phyloP scores from a whole-genome alignment of 768 basidiomycete species.

The Boletus subparvulus region DNA sequence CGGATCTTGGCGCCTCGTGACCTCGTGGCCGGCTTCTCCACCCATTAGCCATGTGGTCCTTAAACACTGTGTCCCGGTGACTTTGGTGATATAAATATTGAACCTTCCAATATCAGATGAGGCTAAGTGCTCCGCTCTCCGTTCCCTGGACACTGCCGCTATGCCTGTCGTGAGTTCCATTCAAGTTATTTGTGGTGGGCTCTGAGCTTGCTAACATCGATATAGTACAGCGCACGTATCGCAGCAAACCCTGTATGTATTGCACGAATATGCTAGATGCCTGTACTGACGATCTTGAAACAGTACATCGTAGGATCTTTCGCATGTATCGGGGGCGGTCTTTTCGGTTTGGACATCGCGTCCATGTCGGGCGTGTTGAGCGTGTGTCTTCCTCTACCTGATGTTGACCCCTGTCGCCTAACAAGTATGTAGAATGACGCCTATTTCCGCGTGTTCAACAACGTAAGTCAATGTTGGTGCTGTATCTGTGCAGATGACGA shows the following conservation, averaged over 20 bases:
- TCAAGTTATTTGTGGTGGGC: background rate
- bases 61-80: background rate
- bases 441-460: slow-evolving; percentile 26
- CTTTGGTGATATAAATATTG: slow-evolving; percentile 14
- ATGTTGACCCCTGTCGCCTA: background rate
- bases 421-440: slow-evolving; percentile 25
- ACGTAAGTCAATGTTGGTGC: slow-evolving; percentile 11
- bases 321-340: slow-evolving; percentile 77
- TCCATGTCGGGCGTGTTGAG: slow-evolving; percentile 78
- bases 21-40: slow-evolving; percentile 3
- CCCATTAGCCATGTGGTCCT: slow-evolving; percentile 5
- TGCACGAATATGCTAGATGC: background rate
- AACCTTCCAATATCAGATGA: background rate
- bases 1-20: slow-evolving; percentile 2
- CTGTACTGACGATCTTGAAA: slow-evolving; percentile 7
- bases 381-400: slow-evolving; percentile 30
- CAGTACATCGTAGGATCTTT: slow-evolving; percentile 79
- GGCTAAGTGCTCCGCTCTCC: background rate
- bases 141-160: background rate
- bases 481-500: slow-evolving; percentile 2
- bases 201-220: slow-evolving; percentile 1
- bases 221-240: slow-evolving; percentile 54
- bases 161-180: slow-evolving; percentile 28
- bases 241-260: slow-evolving; percentile 54
- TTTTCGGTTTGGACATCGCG: slow-evolving; percentile 80